A percentile compares a stretch with the other conserved stretches of the same genome.
Evolutionary conservation across 352 stramenopile genomes (phyloP).

Genomic region (Phytopythium helicoides): DNA sequence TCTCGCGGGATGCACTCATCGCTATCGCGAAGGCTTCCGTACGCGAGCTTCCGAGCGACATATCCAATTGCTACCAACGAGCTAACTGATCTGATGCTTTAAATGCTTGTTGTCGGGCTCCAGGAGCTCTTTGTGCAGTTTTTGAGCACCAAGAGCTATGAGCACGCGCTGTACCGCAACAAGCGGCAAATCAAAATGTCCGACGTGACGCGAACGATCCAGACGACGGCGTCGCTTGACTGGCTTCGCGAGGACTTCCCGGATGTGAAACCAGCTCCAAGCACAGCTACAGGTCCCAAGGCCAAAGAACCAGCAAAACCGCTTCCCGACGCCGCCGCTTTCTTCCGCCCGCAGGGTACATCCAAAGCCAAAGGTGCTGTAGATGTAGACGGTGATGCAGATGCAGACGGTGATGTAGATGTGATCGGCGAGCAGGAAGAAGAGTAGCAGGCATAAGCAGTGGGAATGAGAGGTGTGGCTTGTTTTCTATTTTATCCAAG

Average conservation of each 20-base stretch:
- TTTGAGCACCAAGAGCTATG: conserved; percentile 88
- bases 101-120: conserved; percentile 7
- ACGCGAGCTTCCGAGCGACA: conserved; percentile 3
- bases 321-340: conserved; percentile 33
- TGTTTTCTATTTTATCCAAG: conserved; percentile 9
- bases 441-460: not conserved
- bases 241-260: conserved; percentile 87
- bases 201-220: conserved; percentile 76
- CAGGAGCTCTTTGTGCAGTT: conserved; percentile 91
- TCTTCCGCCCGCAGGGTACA: conserved; percentile 35
- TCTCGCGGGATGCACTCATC: conserved; percentile 91
- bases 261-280: conserved; percentile 36
- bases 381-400: not conserved
- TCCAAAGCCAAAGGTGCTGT: not conserved
- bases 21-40: conserved; percentile 92
- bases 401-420: too few relatives aligned
- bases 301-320: conserved; percentile 19
- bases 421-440: not conserved
- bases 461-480: not conserved
- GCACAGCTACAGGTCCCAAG: conserved; percentile 11
- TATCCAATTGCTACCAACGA: too few relatives aligned
- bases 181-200: conserved; percentile 77
- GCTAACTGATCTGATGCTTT: not conserved
- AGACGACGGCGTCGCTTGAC: conserved; percentile 70
- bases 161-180: conserved; percentile 80